Evolutionary conservation across 225 moss, liverwort and hornwort species (phyloP).

Genomic region (Bryoerythrophyllum caledonicum): DNA sequence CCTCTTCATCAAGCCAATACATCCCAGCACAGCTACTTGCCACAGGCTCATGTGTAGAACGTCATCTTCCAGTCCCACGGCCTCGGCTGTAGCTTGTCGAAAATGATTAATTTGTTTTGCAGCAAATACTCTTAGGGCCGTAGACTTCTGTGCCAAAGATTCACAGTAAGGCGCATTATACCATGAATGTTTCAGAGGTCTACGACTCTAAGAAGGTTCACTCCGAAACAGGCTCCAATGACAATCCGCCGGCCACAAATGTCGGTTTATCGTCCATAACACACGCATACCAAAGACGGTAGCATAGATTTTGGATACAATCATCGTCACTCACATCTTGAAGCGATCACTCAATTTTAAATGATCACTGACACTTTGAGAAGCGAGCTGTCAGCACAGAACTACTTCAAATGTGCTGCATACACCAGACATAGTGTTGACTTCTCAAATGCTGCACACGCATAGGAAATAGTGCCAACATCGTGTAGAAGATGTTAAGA

Average conservation of each 20-base stretch:
- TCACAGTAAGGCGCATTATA: not conserved
- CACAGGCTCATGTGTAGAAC: not conserved
- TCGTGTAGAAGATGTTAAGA: not conserved
- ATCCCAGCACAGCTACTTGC: not conserved
- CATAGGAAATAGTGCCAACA: not conserved
- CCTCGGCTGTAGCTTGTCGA: not conserved
- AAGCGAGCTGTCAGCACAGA: no score
- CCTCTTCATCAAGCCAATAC: not conserved
- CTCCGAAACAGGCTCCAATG: constrained; percentile 24
- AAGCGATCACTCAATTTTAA: no score
- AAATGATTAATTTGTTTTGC: constrained; percentile 12
- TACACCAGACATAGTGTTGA: not conserved
- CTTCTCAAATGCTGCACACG: not conserved
- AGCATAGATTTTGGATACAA: no score
- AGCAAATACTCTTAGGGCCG: constrained; percentile 36
- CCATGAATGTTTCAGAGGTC: constrained; percentile 36
- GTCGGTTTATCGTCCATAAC: not conserved
- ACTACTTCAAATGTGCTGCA: not conserved
- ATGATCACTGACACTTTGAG: not conserved
- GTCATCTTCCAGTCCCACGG: not conserved
- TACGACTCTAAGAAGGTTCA: constrained; percentile 49
- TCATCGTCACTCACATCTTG: no score
- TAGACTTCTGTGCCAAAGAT: constrained; percentile 36
- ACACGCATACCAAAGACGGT: not conserved
- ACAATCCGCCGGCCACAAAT: not conserved